Conservation (phyloP, 345 rosid genomes). For the Moricandia arvensis region DNA sequence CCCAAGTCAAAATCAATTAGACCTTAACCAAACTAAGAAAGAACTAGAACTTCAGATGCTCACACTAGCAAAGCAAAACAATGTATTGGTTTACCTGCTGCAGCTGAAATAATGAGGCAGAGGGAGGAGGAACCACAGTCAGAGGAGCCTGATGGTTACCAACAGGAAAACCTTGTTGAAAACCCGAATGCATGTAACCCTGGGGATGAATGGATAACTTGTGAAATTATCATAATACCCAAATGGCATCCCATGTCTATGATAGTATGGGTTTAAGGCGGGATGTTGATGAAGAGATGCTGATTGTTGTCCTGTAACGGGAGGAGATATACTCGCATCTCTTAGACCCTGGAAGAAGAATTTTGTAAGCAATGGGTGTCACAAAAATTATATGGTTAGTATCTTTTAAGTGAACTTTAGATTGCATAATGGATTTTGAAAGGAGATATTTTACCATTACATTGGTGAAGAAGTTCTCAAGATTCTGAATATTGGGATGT, state of each 20-base stretch:
- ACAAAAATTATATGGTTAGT: background rate
- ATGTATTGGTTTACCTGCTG: background rate
- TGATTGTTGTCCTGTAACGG: conserved; percentile 47
- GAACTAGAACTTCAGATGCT: background rate
- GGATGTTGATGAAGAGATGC: conserved; percentile 69
- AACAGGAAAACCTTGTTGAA: conserved; percentile 67
- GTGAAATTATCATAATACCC: conserved; percentile 80
- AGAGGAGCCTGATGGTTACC: conserved; percentile 45
- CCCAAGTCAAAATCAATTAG: background rate
- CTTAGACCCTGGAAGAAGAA: conserved; percentile 52
- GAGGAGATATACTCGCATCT: conserved; percentile 54
- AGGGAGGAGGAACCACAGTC: background rate
- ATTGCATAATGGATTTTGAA: background rate
- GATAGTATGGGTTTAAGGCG: conserved; percentile 70
- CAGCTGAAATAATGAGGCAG: background rate
- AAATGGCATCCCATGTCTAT: conserved; percentile 71
- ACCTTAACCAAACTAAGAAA: background rate
- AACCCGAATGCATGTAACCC: conserved; percentile 83
- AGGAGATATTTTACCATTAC: conserved; percentile 53
- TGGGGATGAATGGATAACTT: conserved; percentile 72
- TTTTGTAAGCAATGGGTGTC: background rate
- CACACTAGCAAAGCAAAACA: background rate
- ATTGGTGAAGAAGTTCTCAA: conserved; percentile 51
- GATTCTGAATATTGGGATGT: conserved; percentile 69
- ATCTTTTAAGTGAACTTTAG: background rate